These are phyloP conservation scores for Penstemon newberryi DNA, from an alignment of 257 asterid species.

Conservation along the genomic window DNA sequence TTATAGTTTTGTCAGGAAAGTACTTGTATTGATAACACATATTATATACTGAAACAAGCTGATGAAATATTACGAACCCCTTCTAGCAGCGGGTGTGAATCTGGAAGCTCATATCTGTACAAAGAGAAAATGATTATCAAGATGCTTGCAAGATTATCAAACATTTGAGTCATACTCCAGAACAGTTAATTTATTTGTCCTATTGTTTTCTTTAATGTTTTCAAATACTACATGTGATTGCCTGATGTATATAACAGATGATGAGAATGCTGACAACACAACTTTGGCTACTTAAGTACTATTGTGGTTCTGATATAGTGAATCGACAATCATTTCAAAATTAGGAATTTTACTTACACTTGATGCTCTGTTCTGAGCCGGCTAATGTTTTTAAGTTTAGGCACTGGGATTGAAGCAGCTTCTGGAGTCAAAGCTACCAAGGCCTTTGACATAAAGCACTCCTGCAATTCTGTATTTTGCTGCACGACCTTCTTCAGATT, in stretches of 20 bases:
- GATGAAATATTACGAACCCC: conserved; percentile 58
- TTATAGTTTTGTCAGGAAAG: conserved; percentile 22
- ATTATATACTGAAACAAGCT: conserved; percentile 20
- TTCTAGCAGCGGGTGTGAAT: conserved; percentile 79
- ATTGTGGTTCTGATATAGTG: conserved; percentile 13
- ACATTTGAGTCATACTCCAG: conserved; percentile 10
- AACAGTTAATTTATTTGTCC: conserved; percentile 6
- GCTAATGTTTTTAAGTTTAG: conserved; percentile 84
- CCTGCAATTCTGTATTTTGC: conserved; percentile 61
- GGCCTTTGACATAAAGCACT: conserved; percentile 76
- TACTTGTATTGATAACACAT: conserved; percentile 13
- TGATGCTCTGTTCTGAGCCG: conserved; percentile 95
- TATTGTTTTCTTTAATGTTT: background rate
- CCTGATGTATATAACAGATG: conserved; percentile 2
- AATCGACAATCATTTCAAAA: conserved; percentile 16
- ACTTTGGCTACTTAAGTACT: conserved; percentile 9
- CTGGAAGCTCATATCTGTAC: conserved; percentile 94
- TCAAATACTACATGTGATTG: conserved; percentile 11
- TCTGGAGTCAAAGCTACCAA: conserved; percentile 77
- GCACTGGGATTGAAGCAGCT: conserved; percentile 87
- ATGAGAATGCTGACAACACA: conserved; percentile 12
- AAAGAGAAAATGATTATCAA: conserved; percentile 34
- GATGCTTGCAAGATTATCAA: conserved; percentile 9
- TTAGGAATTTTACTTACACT: conserved; percentile 65
- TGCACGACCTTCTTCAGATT: conserved; percentile 68